Conservation (phyloP, 371 early-diverging fungal species). For the Chytridium lagenaria region DNA sequence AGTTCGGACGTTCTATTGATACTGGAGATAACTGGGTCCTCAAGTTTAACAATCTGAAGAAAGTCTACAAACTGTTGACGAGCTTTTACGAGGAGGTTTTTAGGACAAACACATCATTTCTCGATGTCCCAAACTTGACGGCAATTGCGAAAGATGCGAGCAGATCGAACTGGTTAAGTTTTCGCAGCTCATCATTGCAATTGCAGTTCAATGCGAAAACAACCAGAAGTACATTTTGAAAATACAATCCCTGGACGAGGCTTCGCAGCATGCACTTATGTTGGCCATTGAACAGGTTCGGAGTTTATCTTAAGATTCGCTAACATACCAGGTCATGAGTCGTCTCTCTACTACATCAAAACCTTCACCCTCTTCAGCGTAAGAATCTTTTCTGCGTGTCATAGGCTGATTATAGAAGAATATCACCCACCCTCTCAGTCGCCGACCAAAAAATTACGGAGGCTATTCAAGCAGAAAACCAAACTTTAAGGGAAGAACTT, state of each 20-base stretch:
- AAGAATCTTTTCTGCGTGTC: not conserved
- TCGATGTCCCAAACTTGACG: constrained; percentile 72
- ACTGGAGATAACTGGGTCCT: constrained; percentile 92
- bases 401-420: not conserved
- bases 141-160: constrained; percentile 84
- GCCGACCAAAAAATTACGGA: not conserved
- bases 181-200: constrained; percentile 76
- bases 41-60: constrained; percentile 88
- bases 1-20: constrained; percentile 72
- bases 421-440: not conserved
- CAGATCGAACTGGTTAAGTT: constrained; percentile 71
- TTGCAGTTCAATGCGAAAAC: constrained; percentile 82
- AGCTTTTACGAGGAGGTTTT: constrained; percentile 88
- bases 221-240: constrained; percentile 79
- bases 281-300: constrained; percentile 72
- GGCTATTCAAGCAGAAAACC: constrained; percentile 60
- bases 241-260: constrained; percentile 75
- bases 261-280: constrained; percentile 85
- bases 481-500: constrained; percentile 63
- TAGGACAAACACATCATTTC: constrained; percentile 52
- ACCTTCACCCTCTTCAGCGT: not conserved
- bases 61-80: constrained; percentile 78
- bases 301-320: not conserved
- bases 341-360: constrained; percentile 4
- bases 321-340: constrained; percentile 2